A percentile compares a stretch with the other conserved stretches of the same genome.
These are phyloP conservation scores for Aspergillus steynii DNA, from an alignment of 495 filamentous ascomycete species.

Conservation along the genomic window DNA sequence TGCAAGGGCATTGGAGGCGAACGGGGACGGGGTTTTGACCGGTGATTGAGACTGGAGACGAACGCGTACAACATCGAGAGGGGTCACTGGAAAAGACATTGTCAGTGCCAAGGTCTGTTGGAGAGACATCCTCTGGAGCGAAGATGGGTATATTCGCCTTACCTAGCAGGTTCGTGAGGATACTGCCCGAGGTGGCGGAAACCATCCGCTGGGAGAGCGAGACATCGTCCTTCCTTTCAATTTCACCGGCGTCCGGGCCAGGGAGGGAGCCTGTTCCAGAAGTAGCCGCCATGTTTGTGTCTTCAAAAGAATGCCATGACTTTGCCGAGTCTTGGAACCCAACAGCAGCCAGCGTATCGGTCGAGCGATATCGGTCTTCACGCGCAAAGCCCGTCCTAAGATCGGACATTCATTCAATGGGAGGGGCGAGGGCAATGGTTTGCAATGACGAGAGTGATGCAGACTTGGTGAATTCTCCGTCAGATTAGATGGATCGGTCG, in stretches of 20 bases:
- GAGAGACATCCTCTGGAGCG: neutral
- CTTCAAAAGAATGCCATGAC: conserved; percentile 41
- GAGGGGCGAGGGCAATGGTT: neutral
- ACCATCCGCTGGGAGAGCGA: conserved; percentile 88
- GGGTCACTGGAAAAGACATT: conserved; percentile 65
- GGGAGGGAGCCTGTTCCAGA: conserved; percentile 30
- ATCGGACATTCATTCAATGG: conserved; percentile 28
- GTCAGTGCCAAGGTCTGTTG: neutral
- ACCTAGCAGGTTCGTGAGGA: conserved; percentile 90
- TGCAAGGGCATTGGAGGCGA: conserved; percentile 49
- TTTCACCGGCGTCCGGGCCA: conserved; percentile 18
- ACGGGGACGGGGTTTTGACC: conserved; percentile 35
- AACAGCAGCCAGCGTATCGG: conserved; percentile 14
- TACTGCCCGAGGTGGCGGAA: conserved; percentile 85
- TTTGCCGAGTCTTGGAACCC: conserved; percentile 17
- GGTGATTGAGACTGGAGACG: conserved; percentile 83
- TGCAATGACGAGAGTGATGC: neutral
- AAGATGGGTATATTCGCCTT: conserved; percentile 25
- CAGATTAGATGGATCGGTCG: neutral
- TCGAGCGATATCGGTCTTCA: conserved; percentile 29
- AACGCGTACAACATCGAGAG: conserved; percentile 94
- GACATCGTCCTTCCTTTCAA: conserved; percentile 49
- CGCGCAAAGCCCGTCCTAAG: conserved; percentile 20
- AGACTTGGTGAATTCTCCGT: neutral
- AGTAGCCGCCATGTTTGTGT: conserved; percentile 37